Evolutionary conservation across 352 stramenopile species (phyloP), one percentile per base, ranked within the genome.

Genomic region (Thalassiosira mediterranea): DNA sequence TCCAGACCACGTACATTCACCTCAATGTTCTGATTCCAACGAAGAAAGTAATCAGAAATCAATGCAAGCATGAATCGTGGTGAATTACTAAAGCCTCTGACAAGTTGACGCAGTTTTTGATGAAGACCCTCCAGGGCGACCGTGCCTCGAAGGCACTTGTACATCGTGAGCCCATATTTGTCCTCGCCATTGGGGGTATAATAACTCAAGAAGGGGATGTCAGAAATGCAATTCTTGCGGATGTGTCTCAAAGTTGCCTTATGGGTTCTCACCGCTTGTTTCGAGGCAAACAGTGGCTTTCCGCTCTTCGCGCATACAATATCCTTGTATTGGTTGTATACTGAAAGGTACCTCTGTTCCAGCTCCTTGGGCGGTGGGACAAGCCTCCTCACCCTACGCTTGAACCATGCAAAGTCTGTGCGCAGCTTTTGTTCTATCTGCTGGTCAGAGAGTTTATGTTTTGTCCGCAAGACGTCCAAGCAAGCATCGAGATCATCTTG

Each of bases 11-110:
- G 46, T 11, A 47, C 37, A 40, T 66, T 21, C 1, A 74, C 44
- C 10, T 74, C 64, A 60, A 74, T 74, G 1, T 62, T 51, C 34
- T 74, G 64, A 19, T 74, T 74, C 64, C 64, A 74, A 23, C 13
- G 37, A 0, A 32, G 17, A 1, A 74, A 46, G 21, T 49, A 74
- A 1, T 58, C 53, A 21, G 53, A 52, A 13, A 74, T 19, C 3
- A 74, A 19, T 8, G 64, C 64, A 11, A 32, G 23, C 53, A 74
- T 65, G n/a, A 67, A 58, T 2, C 64, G 28, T 21, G 64, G 64
- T 15, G 64, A 74, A 3, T 44, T 67, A 15, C 40, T 53, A 17
- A 74, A 74, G 25, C 64, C 64, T 34, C 64, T 23, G 0, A 74
- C 42, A 0, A 74, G 17, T 46, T 74, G 64, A 1, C 56, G 17